Conservation (phyloP, 78 protist genomes). For the Dictyostelium purpureum region DNA sequence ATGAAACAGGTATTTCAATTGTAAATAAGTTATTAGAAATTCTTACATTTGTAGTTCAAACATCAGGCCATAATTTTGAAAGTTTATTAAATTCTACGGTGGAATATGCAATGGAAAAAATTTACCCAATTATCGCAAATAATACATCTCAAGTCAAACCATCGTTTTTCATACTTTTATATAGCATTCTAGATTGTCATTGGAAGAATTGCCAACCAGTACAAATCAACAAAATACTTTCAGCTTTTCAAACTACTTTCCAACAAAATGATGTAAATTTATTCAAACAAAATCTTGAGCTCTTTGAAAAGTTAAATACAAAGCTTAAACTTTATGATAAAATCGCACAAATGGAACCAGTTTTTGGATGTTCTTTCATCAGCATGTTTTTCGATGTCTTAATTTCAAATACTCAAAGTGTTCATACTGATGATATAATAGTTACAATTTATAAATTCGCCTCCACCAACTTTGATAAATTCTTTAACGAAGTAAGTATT, state of each 20-base stretch:
- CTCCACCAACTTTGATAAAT: slow-evolving; percentile 33
- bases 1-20: slow-evolving; percentile 25
- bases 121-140: slow-evolving; percentile 19
- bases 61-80: slow-evolving; percentile 42
- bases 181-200: slow-evolving; percentile 36
- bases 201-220: slow-evolving; percentile 31
- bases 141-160: slow-evolving; percentile 15
- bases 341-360: slow-evolving; percentile 30
- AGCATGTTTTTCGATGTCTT: slow-evolving; percentile 25
- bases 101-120: slow-evolving; percentile 44
- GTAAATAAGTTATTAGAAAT: slow-evolving; percentile 32
- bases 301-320: slow-evolving; percentile 41
- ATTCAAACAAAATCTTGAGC: slow-evolving; percentile 59
- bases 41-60: slow-evolving; percentile 44
- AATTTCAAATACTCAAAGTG: slow-evolving; percentile 13
- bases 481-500: slow-evolving; percentile 46
- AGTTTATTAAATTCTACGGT: slow-evolving; percentile 11
- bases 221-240: neutral
- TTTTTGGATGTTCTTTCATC: slow-evolving; percentile 43
- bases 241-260: slow-evolving; percentile 44
- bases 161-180: slow-evolving; percentile 21
- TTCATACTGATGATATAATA: slow-evolving; percentile 42
- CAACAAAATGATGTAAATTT: slow-evolving; percentile 68
- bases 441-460: slow-evolving; percentile 54
- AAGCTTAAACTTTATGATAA: slow-evolving; percentile 44